Base-by-base conservation (phyloP, 1,284 basidiomycete species). In the Pyrrhoderma lamaoense region DNA sequence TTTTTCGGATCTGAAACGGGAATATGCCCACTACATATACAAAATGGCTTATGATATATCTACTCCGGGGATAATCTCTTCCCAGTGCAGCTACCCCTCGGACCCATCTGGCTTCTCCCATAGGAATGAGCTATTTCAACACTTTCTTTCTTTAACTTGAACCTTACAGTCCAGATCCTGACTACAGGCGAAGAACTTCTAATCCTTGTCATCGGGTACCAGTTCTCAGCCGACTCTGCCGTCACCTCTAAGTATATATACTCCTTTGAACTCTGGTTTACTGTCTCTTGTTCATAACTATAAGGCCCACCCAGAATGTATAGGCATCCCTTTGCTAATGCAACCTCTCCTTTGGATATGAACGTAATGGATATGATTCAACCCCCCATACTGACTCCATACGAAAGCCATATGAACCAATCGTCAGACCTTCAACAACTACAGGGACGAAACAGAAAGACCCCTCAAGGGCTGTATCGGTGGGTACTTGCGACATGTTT, bases 251-350 rank as follows among this genome's bases (percentile, higher is more conserved):
- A n/a, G n/a, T 16, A 40, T 16, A 16, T 16, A 21, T 19, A 19
- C 19, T 13, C 44, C 22, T 27, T 21, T 9, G 11, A 9, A 16
- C 34, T 40, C 4, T 19, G n/a, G 34, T 23, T 1, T 16, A 23
- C 13, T 36, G 34, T 34, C 37, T 38, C 35, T 22, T 22, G 40
- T 11, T 38, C 3, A 2, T 31, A 37, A 14, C 21, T 21, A n/a
- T 5, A 11, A 13, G 16, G 8, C 22, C 23, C 27, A 9, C 27
- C 27, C 11, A 37, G 18, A 21, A 44, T 49, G 52, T 34, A 53
- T 38, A 34, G 42, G n/a, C 52, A 53, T 49, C 52, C 52, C 40
- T 53, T 42, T 42, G 52, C 52, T 21, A 43, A 18, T 18, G 52
- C 42, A 8, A 38, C 39, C 14, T 14, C 47, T 14, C 42, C 42